These are phyloP conservation scores for Mucor velutinosus DNA, from an alignment of 371 early-diverging fungal genomes.

Conservation along the genomic window DNA sequence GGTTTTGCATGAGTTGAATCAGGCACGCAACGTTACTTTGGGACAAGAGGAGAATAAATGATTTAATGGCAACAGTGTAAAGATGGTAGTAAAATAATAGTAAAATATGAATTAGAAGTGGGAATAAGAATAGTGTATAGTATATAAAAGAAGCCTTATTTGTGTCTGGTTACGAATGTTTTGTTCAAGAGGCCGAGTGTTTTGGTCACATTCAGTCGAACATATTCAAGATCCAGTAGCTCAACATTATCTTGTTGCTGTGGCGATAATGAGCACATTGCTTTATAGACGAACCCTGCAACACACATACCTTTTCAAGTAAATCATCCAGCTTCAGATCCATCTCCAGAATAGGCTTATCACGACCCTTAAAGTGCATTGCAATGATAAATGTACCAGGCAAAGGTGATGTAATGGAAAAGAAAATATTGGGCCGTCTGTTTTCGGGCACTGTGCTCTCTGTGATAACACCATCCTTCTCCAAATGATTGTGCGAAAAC, in stretches of 20 bases:
- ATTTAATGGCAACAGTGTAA: no score
- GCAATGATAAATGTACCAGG: constrained; percentile 90
- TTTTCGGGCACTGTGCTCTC: constrained; percentile 92
- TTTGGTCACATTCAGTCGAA: constrained; percentile 73
- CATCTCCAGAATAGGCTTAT: constrained; percentile 94
- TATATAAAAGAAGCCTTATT: not conserved
- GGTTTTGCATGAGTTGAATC: no score
- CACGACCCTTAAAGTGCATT: constrained; percentile 88
- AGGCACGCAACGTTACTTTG: no score
- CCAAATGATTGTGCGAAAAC: constrained; percentile 83
- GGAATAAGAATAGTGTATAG: not conserved
- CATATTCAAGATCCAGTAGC: constrained; percentile 90
- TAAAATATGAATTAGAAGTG: not conserved
- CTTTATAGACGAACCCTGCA: not conserved
- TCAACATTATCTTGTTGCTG: constrained; percentile 92
- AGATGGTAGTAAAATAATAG: not conserved
- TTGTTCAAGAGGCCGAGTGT: constrained; percentile 44
- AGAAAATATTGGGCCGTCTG: constrained; percentile 87
- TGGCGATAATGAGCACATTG: not conserved
- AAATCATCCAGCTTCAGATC: constrained; percentile 94
- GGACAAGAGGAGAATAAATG: no score
- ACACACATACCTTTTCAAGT: constrained; percentile 74
- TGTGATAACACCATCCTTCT: constrained; percentile 90
- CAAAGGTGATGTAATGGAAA: constrained; percentile 84
- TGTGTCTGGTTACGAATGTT: constrained; percentile 51